These are phyloP conservation scores for Xerocomellus chrysenteron DNA, from an alignment of 768 basidiomycete genomes.

Conservation along the genomic window DNA sequence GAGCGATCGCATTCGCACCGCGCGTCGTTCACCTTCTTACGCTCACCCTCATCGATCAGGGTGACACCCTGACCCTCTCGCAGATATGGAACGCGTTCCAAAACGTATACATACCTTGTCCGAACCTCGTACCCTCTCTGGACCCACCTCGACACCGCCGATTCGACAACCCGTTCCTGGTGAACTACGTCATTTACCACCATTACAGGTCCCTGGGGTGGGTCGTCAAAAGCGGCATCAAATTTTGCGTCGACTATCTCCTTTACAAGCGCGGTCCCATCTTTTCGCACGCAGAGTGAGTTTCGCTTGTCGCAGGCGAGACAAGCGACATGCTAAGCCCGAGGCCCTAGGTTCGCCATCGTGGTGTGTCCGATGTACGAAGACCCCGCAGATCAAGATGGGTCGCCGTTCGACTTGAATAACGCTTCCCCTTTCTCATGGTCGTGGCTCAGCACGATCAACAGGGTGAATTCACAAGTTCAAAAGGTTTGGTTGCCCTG, in stretches of 20 bases:
- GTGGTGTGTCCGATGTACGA: slow-evolving; percentile 91
- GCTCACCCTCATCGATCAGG: slow-evolving; percentile 35
- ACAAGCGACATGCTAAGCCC: not conserved
- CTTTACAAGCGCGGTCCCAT: slow-evolving; percentile 94
- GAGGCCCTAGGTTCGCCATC: slow-evolving; percentile 70
- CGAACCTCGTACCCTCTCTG: slow-evolving; percentile 30
- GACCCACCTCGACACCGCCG: slow-evolving; percentile 36
- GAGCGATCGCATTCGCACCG: slow-evolving; percentile 21
- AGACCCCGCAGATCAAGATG: slow-evolving; percentile 66
- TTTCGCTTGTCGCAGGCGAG: not conserved
- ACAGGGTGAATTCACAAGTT: slow-evolving; percentile 94
- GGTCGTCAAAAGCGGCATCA: slow-evolving; percentile 94
- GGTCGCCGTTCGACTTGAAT: slow-evolving; percentile 62
- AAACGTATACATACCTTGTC: slow-evolving; percentile 46
- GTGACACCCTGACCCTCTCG: slow-evolving; percentile 50
- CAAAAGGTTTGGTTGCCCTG: slow-evolving; percentile 75
- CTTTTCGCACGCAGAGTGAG: slow-evolving; percentile 94
- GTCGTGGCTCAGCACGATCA: slow-evolving; percentile 97
- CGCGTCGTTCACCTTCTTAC: not conserved
- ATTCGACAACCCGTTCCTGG: slow-evolving; percentile 90
- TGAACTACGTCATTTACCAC: slow-evolving; percentile 89
- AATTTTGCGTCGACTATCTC: slow-evolving; percentile 95
- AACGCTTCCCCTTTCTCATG: slow-evolving; percentile 78
- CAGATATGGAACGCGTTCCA: slow-evolving; percentile 70
- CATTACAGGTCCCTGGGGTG: slow-evolving; percentile 96